phyloP scores from a whole-genome alignment of 768 basidiomycete species.

The Omphalotus guepiniiformis region DNA sequence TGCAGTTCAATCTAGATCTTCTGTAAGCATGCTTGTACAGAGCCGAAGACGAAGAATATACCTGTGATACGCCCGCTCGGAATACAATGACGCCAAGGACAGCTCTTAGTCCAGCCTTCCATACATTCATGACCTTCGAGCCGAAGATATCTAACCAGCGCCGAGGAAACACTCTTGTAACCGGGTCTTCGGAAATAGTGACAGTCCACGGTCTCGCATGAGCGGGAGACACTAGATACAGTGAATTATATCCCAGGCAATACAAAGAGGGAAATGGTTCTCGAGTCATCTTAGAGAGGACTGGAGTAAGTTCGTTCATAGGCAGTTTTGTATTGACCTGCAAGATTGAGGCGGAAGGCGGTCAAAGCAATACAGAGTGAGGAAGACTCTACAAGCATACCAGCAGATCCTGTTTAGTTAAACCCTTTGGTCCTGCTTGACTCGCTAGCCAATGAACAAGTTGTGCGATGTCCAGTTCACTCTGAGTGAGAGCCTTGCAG shows the following conservation, averaged over 20 bases:
- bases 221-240: slow-evolving; percentile 53
- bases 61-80: slow-evolving; percentile 73
- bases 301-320: slow-evolving; percentile 20
- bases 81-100: slow-evolving; percentile 63
- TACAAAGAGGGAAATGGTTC: slow-evolving; percentile 52
- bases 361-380: not conserved
- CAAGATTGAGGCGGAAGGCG: slow-evolving; percentile 3
- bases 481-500: slow-evolving; percentile 21
- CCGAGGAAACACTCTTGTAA: slow-evolving; percentile 53
- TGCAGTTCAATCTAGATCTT: slow-evolving; percentile 58
- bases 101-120: slow-evolving; percentile 69
- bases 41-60: slow-evolving; percentile 26
- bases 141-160: slow-evolving; percentile 80
- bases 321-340: slow-evolving; percentile 16
- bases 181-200: slow-evolving; percentile 39
- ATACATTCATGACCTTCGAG: slow-evolving; percentile 50
- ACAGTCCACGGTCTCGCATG: slow-evolving; percentile 56
- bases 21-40: slow-evolving; percentile 10
- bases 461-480: slow-evolving; percentile 25
- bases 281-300: slow-evolving; percentile 41
- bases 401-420: slow-evolving; percentile 32
- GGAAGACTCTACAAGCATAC: slow-evolving; percentile 26
- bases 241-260: slow-evolving; percentile 59
- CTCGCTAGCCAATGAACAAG: slow-evolving; percentile 33
- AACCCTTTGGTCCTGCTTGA: slow-evolving; percentile 33